A percentile compares a stretch with the other conserved stretches of the same genome.
Conservation (phyloP, 2,329 filamentous ascomycete genomes). For the Fusarium sp. region DNA sequence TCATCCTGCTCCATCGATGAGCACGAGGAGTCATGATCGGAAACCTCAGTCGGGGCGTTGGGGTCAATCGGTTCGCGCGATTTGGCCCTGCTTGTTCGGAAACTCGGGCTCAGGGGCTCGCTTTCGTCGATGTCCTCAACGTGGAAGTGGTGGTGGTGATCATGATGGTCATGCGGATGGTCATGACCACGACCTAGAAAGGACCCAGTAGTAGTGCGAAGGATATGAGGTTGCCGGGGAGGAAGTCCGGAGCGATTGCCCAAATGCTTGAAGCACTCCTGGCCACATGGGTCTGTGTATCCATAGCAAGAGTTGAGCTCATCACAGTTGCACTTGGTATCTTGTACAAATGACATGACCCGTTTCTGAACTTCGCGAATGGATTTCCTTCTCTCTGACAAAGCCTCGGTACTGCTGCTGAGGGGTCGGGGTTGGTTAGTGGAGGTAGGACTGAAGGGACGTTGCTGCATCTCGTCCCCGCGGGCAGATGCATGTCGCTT, state of each 20-base stretch:
- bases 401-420: constrained; percentile 45
- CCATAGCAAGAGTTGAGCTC: constrained; percentile 71
- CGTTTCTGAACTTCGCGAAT: constrained; percentile 66
- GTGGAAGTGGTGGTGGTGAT: constrained; percentile 41
- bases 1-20: constrained; percentile 53
- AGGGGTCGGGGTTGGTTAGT: constrained; percentile 42
- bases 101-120: constrained; percentile 49
- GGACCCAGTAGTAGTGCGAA: constrained; percentile 58
- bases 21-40: constrained; percentile 43
- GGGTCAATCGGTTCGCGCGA: constrained; percentile 53
- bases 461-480: constrained; percentile 47
- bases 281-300: constrained; percentile 74
- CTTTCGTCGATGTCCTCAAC: constrained; percentile 27
- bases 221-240: constrained; percentile 51
- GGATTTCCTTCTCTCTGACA: constrained; percentile 61
- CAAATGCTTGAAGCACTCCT: constrained; percentile 73
- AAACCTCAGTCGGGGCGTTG: constrained; percentile 36
- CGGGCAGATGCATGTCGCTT: constrained; percentile 47
- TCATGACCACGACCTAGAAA: constrained; percentile 48
- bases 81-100: constrained; percentile 53
- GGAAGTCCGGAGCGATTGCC: constrained; percentile 51
- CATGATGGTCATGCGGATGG: constrained; percentile 36
- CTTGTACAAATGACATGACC: constrained; percentile 74
- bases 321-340: constrained; percentile 73
- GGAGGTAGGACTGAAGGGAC: constrained; percentile 38